Base-by-base conservation (phyloP, 2,329 filamentous ascomycete species). In the Aspergillus pseudoglaucus region DNA sequence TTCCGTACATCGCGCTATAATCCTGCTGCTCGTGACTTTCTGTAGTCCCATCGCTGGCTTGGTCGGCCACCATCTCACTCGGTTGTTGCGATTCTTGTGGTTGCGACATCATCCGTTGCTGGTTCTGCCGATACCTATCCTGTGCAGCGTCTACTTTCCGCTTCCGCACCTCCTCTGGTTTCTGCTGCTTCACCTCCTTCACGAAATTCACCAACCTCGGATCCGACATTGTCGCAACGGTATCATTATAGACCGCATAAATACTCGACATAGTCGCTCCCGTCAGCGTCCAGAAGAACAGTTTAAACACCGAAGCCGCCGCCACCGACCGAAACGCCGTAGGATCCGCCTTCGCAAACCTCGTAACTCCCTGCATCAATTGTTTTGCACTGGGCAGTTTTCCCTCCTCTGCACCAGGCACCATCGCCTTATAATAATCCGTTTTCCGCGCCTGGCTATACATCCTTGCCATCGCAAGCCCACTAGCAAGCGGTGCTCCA, bases 171-270 rank as follows among this genome's bases (percentile, higher is more conserved):
- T 59, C 61, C 32, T 61, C 58, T 0, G 53, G 53, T 5, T 58
- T 51, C 44, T 54, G 44, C 1, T 46, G 41, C 17, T 33, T 42
- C 45, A 60, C 33, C 10, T 61, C 59, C 8, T 50, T 49, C 17
- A 56, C n/a, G 20, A 60, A 61, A 12, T 47, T 7, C 25, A 49
- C 47, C 49, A 66, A 25, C 25, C 63, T 54, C 18, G 59, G 55
- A 47, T 65, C 63, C 7, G 8, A 18, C 22, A 60, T 41, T 15
- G 50, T 49, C 6, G 20, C 22, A 15, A 33, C 35, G 1, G 53
- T 48, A 39, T 59, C 55, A 1, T 42, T 37, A 9, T 41, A 59
- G 6, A 54, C 33, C 1, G 53, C 56, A 6, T 38, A 44, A 6
- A 50, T 27, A 5, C 38, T 35, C 3, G 55, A 47, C 3, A 50